phyloP scores from a whole-genome alignment of 257 asterid species.

The Solanum pinnatisectum region DNA sequence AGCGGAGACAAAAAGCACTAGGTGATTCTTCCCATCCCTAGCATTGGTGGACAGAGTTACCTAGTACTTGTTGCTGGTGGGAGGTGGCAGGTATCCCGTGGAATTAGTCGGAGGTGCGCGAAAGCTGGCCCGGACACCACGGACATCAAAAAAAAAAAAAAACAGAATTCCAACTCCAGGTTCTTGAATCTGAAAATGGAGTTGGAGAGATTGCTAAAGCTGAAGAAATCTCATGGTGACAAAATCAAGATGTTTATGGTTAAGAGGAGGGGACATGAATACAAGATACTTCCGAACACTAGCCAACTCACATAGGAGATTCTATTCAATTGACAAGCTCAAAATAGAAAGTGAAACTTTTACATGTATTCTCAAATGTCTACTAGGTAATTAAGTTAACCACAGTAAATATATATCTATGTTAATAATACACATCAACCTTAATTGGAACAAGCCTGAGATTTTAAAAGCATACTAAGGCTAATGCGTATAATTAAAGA shows the following conservation, averaged over 20 bases:
- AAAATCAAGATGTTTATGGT: not conserved
- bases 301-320: not conserved
- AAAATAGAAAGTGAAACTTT: not conserved
- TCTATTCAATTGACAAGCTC: not conserved
- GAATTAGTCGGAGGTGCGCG: not conserved
- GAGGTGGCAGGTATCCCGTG: not conserved
- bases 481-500: not conserved
- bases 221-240: not conserved
- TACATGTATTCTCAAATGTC: not conserved
- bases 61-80: not conserved
- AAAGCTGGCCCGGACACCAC: not conserved
- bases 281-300: not conserved
- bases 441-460: not conserved
- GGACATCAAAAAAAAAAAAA: not conserved
- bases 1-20: not conserved
- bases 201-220: not conserved
- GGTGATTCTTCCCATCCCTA: not conserved
- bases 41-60: not conserved
- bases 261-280: not conserved
- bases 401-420: not conserved
- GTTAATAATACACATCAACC: not conserved
- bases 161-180: not conserved
- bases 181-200: not conserved
- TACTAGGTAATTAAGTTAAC: not conserved
- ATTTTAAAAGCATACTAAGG: not conserved